A percentile compares a stretch with the other conserved stretches of the same genome.
Conservation (phyloP, 345 rosid species). For the Raphanus sativus region DNA sequence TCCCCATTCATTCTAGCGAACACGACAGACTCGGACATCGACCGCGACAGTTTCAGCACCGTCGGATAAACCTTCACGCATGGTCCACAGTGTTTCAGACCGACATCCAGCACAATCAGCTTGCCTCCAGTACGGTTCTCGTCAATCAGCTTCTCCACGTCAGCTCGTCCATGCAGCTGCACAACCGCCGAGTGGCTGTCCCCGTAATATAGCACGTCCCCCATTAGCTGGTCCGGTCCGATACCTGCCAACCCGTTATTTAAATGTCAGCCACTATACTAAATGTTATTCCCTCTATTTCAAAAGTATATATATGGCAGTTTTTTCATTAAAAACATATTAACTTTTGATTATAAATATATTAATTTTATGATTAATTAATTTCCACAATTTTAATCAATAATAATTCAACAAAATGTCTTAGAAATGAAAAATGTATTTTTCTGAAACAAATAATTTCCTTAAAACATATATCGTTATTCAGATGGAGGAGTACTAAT, state of each 20-base stretch:
- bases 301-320: not conserved
- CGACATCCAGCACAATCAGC: conserved; percentile 84
- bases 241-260: conserved; percentile 42
- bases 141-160: conserved; percentile 73
- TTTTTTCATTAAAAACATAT: too few relatives aligned
- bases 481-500: not conserved
- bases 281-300: not conserved
- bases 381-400: too few relatives aligned
- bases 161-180: conserved; percentile 71
- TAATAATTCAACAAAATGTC: not conserved
- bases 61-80: conserved; percentile 97
- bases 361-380: too few relatives aligned
- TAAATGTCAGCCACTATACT: not conserved
- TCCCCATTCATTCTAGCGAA: conserved; percentile 95
- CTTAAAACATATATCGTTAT: not conserved
- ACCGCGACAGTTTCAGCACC: conserved; percentile 73
- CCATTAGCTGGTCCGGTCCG: conserved; percentile 74
- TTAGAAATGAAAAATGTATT: not conserved
- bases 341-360: not conserved
- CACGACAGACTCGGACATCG: conserved; percentile 71
- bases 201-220: conserved; percentile 93
- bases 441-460: too few relatives aligned
- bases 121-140: conserved; percentile 66
- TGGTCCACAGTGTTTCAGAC: conserved; percentile 89
- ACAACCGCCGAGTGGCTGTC: conserved; percentile 81